Evolutionary conservation across 257 asterid species (phyloP).

Genomic region (Parsonsia alboflavescens): DNA sequence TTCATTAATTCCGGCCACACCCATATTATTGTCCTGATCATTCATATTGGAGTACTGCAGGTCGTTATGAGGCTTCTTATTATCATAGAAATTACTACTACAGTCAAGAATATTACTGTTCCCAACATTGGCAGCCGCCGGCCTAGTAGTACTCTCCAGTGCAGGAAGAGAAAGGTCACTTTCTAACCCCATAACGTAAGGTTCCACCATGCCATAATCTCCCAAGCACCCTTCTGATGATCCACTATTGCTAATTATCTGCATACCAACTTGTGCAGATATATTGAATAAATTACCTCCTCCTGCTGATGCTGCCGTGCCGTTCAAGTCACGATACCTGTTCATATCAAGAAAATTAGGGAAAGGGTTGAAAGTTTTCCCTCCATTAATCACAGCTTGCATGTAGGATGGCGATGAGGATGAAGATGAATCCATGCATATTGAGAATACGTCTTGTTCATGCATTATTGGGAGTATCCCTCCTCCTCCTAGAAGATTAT

Average conservation of each 20-base stretch:
- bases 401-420: constrained; percentile 45
- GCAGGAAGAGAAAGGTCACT: constrained; percentile 62
- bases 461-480: constrained; percentile 49
- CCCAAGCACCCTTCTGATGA: constrained; percentile 25
- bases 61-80: constrained; percentile 17
- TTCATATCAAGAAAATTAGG: constrained; percentile 27
- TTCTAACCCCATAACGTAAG: constrained; percentile 49
- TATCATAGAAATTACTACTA: constrained; percentile 18
- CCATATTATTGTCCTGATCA: constrained; percentile 35
- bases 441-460: constrained; percentile 42
- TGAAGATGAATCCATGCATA: constrained; percentile 59
- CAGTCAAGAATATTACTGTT: constrained; percentile 30
- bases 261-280: constrained; percentile 23
- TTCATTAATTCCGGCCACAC: constrained; percentile 41
- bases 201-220: constrained; percentile 48
- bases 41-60: constrained; percentile 15
- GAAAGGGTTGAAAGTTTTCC: constrained; percentile 50
- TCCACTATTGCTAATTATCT: constrained; percentile 6
- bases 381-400: constrained; percentile 22
- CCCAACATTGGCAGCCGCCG: constrained; percentile 7
- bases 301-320: background rate
- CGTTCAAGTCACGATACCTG: background rate
- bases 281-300: constrained; percentile 26
- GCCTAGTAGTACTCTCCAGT: constrained; percentile 30
- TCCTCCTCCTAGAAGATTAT: constrained; percentile 19